Base-by-base conservation (phyloP, 257 asterid genomes). In the Przewalskia tangutica region DNA sequence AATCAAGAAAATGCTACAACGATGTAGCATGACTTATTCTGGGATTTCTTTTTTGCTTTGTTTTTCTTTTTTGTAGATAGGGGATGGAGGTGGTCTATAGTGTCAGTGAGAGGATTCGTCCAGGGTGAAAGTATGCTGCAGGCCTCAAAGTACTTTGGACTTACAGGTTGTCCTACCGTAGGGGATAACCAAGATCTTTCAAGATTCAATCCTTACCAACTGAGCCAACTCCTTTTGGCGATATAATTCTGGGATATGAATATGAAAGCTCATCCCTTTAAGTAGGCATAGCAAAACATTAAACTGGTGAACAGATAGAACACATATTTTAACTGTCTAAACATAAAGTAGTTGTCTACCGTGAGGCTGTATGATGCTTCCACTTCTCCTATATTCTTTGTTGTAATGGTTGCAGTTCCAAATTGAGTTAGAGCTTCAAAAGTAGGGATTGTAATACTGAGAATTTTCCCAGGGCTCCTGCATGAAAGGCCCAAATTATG, bases 291-390 rank as follows among this genome's bases (percentile, higher is more conserved):
- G 42, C 40, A 23, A 40, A 20, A 71, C 78, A 71, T 23, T 71
- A 44, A 46, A 73, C 42, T 77, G 78, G 36, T n/a, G 50, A 63
- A 79, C 7, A 71, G 75, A 55, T 73, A 78, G 56, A 32, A 48
- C 66, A 20, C 44, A 18, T 42, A 73, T 12, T 12, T 44, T 53
- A 12, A 75, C 51, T 42, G 71, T 53, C 75, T 17, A 62, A 65
- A 34, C 77, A 27, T 80, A 32, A 81, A 82, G 40, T 18, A 54
- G 65, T 82, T 84, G 79, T 48, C 77, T 89, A 96, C 99, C 77
- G 99, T 94, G 62, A 96, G 94, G 89, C 98, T 96, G 84, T 96
- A 96, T 63, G 99, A 96, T n/a, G 99, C 98, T 91, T 96, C 99
- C 56, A 96, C 88, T 83, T 93, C 94, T 40, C 99, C 98, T 77